phyloP scores from a whole-genome alignment of 106 monocot genomes.

The Platanthera guangdongensis region DNA sequence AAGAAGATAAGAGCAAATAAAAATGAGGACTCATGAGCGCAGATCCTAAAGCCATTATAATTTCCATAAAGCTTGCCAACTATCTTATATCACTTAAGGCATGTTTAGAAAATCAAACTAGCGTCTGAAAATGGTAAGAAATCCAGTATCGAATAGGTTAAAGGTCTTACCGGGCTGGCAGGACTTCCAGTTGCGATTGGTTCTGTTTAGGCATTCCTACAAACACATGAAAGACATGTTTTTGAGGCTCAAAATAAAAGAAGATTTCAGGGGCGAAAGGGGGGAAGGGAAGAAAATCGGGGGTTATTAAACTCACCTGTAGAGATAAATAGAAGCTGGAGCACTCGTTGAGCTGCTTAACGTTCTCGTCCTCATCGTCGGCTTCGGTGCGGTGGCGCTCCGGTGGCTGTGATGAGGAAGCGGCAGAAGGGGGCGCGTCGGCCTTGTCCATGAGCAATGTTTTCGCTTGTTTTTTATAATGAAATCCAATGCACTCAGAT shows the following conservation, averaged over 20 bases:
- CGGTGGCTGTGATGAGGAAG: constrained; percentile 13
- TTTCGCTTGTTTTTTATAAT: too few relatives aligned
- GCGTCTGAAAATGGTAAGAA: too few relatives aligned
- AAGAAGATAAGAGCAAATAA: too few relatives aligned
- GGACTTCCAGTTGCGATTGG: constrained; percentile 73
- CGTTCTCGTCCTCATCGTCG: constrained; percentile 92
- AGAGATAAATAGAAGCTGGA: constrained; percentile 72
- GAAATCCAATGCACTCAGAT: too few relatives aligned
- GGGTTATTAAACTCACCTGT: constrained; percentile 23
- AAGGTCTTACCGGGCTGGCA: constrained; percentile 53
- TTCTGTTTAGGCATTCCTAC: constrained; percentile 76
- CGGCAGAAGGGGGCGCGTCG: not conserved
- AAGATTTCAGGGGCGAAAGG: too few relatives aligned
- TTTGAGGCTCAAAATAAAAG: not conserved
- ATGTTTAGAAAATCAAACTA: too few relatives aligned
- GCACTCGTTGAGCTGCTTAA: constrained; percentile 90
- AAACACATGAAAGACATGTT: constrained; percentile 3
- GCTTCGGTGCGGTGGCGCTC: constrained; percentile 48
- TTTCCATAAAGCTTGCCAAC: too few relatives aligned
- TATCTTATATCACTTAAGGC: too few relatives aligned
- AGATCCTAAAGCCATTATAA: too few relatives aligned
- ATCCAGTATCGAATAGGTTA: not conserved
- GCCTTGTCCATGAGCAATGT: not conserved
- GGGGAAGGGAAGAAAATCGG: not conserved
- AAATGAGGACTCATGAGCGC: too few relatives aligned